phyloP scores from a whole-genome alignment of 2,329 filamentous ascomycete genomes.

The Pyricularia sp. region DNA sequence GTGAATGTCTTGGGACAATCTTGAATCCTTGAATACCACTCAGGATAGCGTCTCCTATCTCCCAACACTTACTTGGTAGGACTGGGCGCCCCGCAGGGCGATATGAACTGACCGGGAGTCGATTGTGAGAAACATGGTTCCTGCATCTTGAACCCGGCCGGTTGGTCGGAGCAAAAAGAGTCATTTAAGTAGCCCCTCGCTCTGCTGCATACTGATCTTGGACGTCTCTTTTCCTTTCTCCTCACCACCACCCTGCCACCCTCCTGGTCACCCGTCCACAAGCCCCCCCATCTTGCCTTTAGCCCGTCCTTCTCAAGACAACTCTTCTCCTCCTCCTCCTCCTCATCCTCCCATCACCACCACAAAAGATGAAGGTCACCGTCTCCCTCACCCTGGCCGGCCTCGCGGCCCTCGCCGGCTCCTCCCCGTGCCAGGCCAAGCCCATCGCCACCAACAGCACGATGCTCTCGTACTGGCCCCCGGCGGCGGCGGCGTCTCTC shows the following conservation, averaged over 20 bases:
- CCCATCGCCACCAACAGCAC: background rate
- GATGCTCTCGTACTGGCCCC: background rate
- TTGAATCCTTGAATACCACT: background rate
- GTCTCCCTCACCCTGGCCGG: background rate
- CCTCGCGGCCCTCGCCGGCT: background rate
- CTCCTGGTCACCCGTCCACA: background rate
- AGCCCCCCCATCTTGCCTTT: background rate
- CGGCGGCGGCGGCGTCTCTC: background rate
- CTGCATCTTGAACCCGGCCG: background rate
- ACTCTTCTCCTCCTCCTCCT: no score
- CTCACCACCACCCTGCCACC: background rate
- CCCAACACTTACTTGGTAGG: background rate
- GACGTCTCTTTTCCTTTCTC: background rate
- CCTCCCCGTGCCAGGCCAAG: background rate
- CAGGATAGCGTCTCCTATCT: background rate
- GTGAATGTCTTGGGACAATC: background rate
- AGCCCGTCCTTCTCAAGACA: background rate
- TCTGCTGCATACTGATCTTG: background rate
- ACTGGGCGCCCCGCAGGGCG: background rate
- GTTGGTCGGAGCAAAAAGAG: background rate
- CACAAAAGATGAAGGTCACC: background rate
- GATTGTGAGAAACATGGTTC: background rate
- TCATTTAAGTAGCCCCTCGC: background rate
- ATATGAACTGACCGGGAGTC: background rate
- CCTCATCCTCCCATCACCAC: background rate